These are phyloP conservation scores for Sonneratia caseolaris DNA, from an alignment of 345 rosid species.

Conservation along the genomic window DNA sequence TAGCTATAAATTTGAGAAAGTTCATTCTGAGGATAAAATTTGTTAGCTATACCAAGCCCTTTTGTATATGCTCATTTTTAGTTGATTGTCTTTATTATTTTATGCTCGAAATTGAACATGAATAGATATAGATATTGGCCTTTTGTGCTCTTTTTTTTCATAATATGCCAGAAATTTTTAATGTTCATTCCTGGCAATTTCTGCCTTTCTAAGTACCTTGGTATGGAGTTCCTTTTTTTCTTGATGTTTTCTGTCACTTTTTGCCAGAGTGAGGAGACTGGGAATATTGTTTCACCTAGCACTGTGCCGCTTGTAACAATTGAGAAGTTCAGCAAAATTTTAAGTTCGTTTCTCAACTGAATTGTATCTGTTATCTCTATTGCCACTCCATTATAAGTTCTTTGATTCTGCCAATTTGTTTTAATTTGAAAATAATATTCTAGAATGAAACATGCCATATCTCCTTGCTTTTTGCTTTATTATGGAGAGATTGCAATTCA, in stretches of 20 bases:
- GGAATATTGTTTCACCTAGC: constrained; percentile 62
- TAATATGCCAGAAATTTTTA: background rate
- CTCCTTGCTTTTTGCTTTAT: background rate
- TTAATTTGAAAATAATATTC: background rate
- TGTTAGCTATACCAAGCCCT: no score
- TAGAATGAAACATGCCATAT: background rate
- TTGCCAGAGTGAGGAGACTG: constrained; percentile 67
- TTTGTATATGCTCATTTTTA: background rate
- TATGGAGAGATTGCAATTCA: background rate
- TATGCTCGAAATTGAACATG: no score
- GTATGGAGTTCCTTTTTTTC: background rate
- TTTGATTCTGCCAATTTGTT: background rate
- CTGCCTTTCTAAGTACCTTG: no score
- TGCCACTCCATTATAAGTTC: background rate
- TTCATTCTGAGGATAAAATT: background rate
- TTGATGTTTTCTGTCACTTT: constrained; percentile 11
- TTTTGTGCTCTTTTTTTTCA: no score
- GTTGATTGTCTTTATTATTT: background rate
- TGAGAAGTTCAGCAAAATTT: constrained; percentile 88
- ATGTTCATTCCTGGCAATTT: no score
- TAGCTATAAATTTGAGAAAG: background rate
- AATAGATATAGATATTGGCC: no score
- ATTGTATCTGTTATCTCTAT: background rate
- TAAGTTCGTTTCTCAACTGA: constrained; percentile 22
- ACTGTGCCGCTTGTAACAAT: constrained; percentile 75